These are phyloP conservation scores for Fusarium fracticaudum DNA, from an alignment of 2,329 filamentous ascomycete species.

Conservation along the genomic window DNA sequence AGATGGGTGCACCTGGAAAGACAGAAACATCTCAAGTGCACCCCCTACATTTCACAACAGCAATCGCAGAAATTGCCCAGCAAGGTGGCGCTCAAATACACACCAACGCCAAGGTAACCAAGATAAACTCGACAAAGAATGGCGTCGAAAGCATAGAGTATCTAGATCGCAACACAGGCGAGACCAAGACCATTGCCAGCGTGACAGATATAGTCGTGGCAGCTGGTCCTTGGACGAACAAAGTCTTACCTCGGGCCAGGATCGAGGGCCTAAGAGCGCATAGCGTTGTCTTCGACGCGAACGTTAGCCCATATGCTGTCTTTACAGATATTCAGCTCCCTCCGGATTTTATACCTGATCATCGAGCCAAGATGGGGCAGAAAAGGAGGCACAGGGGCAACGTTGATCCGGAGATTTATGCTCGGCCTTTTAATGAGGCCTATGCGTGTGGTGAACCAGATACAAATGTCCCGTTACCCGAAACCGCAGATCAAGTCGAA, in stretches of 20 bases:
- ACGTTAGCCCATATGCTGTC: constrained; percentile 77
- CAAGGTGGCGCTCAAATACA: constrained; percentile 75
- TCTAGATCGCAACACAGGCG: constrained; percentile 57
- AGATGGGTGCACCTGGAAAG: constrained; percentile 77
- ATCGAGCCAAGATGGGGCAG: constrained; percentile 58
- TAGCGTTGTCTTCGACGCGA: constrained; percentile 70
- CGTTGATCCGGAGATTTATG: constrained; percentile 92
- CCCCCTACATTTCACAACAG: constrained; percentile 87
- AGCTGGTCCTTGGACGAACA: constrained; percentile 71
- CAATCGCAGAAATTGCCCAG: constrained; percentile 80
- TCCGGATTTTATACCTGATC: constrained; percentile 65
- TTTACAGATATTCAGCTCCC: constrained; percentile 89
- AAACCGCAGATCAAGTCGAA: constrained; percentile 77
- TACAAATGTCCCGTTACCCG: constrained; percentile 75
- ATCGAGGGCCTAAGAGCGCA: constrained; percentile 70
- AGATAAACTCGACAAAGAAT: constrained; percentile 65
- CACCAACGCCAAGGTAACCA: constrained; percentile 72
- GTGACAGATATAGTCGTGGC: constrained; percentile 66
- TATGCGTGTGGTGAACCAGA: constrained; percentile 97
- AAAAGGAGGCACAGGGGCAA: constrained; percentile 66
- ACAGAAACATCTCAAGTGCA: constrained; percentile 93
- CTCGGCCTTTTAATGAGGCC: constrained; percentile 85
- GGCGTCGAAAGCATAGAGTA: constrained; percentile 71
- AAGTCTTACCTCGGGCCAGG: constrained; percentile 65
- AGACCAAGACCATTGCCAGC: constrained; percentile 49